Evolutionary conservation across 2,329 filamentous ascomycete species (phyloP).

Genomic region (Exophiala sp.): DNA sequence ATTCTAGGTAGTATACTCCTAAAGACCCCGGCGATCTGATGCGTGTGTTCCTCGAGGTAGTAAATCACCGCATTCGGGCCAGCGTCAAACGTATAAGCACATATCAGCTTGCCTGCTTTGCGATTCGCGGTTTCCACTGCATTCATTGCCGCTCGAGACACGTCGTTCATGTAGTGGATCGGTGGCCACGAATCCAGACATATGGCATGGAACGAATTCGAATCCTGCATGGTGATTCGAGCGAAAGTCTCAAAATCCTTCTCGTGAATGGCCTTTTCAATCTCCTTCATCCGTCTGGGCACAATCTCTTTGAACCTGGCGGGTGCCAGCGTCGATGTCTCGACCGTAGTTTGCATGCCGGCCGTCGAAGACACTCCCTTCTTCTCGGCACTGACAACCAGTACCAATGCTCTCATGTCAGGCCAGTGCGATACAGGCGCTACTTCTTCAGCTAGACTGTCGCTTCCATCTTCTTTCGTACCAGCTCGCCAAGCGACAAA

Average conservation of each 20-base stretch:
- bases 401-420: slow-evolving; percentile 84
- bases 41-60: slow-evolving; percentile 76
- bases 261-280: slow-evolving; percentile 75
- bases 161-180: slow-evolving; percentile 98
- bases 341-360: slow-evolving; percentile 96
- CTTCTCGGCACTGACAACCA: slow-evolving; percentile 90
- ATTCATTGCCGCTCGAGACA: slow-evolving; percentile 79
- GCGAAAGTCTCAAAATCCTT: slow-evolving; percentile 85
- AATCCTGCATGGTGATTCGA: slow-evolving; percentile 91
- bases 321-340: slow-evolving; percentile 82
- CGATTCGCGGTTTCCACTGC: slow-evolving; percentile 87
- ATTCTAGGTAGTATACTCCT: slow-evolving; percentile 63
- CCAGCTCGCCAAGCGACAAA: slow-evolving; percentile 95
- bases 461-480: slow-evolving; percentile 68
- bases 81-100: slow-evolving; percentile 96
- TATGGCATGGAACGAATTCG: slow-evolving; percentile 93
- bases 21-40: slow-evolving; percentile 72
- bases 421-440: slow-evolving; percentile 91
- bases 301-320: slow-evolving; percentile 73
- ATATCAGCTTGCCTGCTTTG: slow-evolving; percentile 71
- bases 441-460: slow-evolving; percentile 84
- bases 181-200: slow-evolving; percentile 94
- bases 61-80: slow-evolving; percentile 97
- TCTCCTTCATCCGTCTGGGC: slow-evolving; percentile 74
- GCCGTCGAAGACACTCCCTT: slow-evolving; percentile 91